phyloP scores from a whole-genome alignment of 169 alveolate species.

The Babesia bigemina region DNA sequence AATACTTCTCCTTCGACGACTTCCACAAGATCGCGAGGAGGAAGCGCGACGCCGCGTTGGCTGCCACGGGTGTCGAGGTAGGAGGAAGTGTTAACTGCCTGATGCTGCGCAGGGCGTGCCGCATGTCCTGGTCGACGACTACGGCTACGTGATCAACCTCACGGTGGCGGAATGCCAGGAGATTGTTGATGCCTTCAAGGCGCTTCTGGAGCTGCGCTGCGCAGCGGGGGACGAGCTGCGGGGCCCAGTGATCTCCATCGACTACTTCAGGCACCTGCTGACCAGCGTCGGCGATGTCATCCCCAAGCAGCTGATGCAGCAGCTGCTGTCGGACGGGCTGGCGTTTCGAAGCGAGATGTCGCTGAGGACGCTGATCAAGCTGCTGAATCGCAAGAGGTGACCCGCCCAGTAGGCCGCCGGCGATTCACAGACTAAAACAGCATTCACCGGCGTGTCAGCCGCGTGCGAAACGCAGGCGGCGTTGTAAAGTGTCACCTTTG shows the following conservation, averaged over 20 bases:
- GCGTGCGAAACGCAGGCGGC: too few species aligned
- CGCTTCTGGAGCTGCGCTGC: slow-evolving; percentile 12
- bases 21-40: slow-evolving; percentile 38
- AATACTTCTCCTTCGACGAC: slow-evolving; percentile 11
- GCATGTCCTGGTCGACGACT: slow-evolving; percentile 31
- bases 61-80: slow-evolving; percentile 1
- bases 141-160: slow-evolving; percentile 36
- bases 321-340: slow-evolving; percentile 17
- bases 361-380: slow-evolving; percentile 38
- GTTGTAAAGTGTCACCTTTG: background rate
- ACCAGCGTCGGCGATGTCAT: slow-evolving; percentile 32
- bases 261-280: slow-evolving; percentile 33
- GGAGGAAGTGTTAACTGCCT: background rate
- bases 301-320: slow-evolving; percentile 6
- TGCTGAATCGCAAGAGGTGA: slow-evolving; percentile 26
- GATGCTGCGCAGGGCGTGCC: background rate
- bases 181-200: slow-evolving; percentile 25
- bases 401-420: too few species aligned
- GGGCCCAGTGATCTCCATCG: slow-evolving; percentile 6
- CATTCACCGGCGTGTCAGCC: too few species aligned
- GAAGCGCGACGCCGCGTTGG: slow-evolving; percentile 21
- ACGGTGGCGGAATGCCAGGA: slow-evolving; percentile 29
- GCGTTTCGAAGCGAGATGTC: slow-evolving; percentile 38
- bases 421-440: background rate
- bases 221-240: background rate